These are phyloP conservation scores for Fusarium oxysporum DNA, from an alignment of 2,329 filamentous ascomycete species.

Conservation along the genomic window DNA sequence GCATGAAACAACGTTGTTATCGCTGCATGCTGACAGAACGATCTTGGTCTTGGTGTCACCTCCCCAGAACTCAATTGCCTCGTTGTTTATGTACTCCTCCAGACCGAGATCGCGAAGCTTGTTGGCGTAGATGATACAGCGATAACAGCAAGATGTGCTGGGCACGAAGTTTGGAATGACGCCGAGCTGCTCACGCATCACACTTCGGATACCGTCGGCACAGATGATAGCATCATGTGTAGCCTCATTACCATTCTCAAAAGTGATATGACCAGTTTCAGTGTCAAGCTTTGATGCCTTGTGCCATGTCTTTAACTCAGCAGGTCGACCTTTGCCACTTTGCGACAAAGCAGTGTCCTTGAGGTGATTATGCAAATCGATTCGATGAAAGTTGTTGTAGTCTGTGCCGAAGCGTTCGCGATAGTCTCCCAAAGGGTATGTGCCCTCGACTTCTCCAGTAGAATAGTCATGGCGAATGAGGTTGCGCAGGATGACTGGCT, in stretches of 20 bases:
- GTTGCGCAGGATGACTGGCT: slow-evolving; percentile 7
- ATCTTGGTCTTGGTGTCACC: slow-evolving; percentile 69
- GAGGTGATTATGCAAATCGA: slow-evolving; percentile 15
- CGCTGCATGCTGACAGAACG: slow-evolving; percentile 72
- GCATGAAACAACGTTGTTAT: slow-evolving; percentile 68
- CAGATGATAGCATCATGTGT: slow-evolving; percentile 20
- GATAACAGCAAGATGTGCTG: slow-evolving; percentile 20
- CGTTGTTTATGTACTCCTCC: slow-evolving; percentile 36
- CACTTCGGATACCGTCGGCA: slow-evolving; percentile 13
- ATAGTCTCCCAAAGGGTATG: slow-evolving; percentile 20
- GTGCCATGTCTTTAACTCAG: slow-evolving; percentile 9
- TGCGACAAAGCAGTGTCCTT: slow-evolving; percentile 1
- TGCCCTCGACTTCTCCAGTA: slow-evolving; percentile 4
- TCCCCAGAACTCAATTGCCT: slow-evolving; percentile 73
- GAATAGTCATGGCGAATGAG: slow-evolving; percentile 23
- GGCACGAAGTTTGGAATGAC: background rate
- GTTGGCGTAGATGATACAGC: slow-evolving; percentile 15
- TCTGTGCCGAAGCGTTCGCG: slow-evolving; percentile 14
- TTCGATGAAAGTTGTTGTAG: slow-evolving; percentile 22
- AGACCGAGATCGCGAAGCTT: slow-evolving; percentile 4
- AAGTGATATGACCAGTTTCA: background rate
- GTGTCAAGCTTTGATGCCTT: slow-evolving; percentile 1
- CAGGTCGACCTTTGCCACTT: background rate
- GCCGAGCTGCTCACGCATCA: slow-evolving; percentile 13
- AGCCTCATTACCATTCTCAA: slow-evolving; percentile 2